A percentile compares a stretch with the other conserved stretches of the same genome.
Evolutionary conservation across 352 stramenopile genomes (phyloP).

Genomic region (Phytophthora niederhauseri): DNA sequence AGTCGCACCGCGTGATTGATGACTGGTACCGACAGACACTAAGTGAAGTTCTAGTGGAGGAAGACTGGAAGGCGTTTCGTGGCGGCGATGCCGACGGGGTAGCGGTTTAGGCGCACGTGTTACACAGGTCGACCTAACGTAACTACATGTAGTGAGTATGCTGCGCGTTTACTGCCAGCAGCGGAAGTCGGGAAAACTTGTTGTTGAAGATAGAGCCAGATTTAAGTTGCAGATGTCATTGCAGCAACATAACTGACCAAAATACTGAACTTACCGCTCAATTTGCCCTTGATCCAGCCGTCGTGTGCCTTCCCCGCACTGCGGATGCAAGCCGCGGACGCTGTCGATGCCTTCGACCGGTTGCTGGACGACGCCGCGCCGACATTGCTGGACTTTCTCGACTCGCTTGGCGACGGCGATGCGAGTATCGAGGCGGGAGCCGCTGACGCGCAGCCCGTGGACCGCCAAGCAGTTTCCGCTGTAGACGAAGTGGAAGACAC

Average conservation of each 20-base stretch:
- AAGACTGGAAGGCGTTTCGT: constrained; percentile 31
- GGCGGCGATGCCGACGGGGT: neutral
- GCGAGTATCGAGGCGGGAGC: neutral
- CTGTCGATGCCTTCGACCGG: constrained; percentile 7
- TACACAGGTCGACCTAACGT: neutral
- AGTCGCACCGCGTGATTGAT: too few species aligned
- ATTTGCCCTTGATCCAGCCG: too few species aligned
- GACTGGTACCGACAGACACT: constrained; percentile 29
- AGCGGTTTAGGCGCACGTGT: too few species aligned
- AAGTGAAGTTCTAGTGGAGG: constrained; percentile 29
- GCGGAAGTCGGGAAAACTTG: too few species aligned
- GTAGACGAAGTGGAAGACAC: neutral
- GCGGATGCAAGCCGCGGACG: neutral
- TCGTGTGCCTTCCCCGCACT: too few species aligned
- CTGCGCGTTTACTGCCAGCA: too few species aligned
- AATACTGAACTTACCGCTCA: neutral
- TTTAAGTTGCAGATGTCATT: neutral
- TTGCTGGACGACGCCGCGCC: constrained; percentile 12
- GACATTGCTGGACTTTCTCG: constrained; percentile 14
- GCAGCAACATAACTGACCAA: neutral
- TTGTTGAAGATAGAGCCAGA: too few species aligned
- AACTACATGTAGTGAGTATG: neutral
- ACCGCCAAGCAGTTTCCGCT: neutral
- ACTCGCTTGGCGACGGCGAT: constrained; percentile 8
- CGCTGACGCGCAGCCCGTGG: neutral